Evolutionary conservation across 768 basidiomycete species (phyloP), one percentile per base, ranked within the genome.

Genomic region (Solioccasus polychromus): DNA sequence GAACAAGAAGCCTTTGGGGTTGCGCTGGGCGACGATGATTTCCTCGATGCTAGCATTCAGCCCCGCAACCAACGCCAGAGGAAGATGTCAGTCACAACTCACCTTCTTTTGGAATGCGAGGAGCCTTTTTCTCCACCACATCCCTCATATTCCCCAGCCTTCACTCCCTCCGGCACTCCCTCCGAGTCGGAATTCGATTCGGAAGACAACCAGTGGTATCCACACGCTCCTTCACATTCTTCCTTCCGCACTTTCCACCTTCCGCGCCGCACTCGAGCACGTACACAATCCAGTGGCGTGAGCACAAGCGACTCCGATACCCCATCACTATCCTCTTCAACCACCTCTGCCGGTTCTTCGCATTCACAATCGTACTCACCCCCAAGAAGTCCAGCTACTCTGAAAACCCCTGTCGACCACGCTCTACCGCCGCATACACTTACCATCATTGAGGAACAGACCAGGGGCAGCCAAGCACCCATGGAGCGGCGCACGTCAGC

Each of bases 301-400:
- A 63, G 67, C 32, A 43, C 57, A 17, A 65, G 69, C 43, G 71
- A 71, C 47, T 73, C 71, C 39, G 74, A 76, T 46, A 71, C 70
- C n/a, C 75, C 75, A n/a, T 75, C 77, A 9, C 63, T 79, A 39
- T 63, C 68, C 24, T 73, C 73, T 39, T 74, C 71, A 23, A 62
- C 53, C 32, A 60, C 58, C 8, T 74, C 72, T 2, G 59, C 54
- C 45, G 71, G 70, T 42, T 74, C 72, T 4, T 57, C 58, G 3
- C 63, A 58, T 39, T 71, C 68, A 3, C 61, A 55, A 19, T 51
- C 58, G 39, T 50, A 53, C 60, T 54, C 51, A 50, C 73, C 62
- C 7, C 70, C 68, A 8, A 50, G 61, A 28, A 71, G 65, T 44
- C 65, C 61, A 18, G 64, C 52, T 8, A 60, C 58, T 47, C 46